These are phyloP conservation scores for Citrus cavaleriei DNA, from an alignment of 345 rosid genomes.

Conservation along the genomic window DNA sequence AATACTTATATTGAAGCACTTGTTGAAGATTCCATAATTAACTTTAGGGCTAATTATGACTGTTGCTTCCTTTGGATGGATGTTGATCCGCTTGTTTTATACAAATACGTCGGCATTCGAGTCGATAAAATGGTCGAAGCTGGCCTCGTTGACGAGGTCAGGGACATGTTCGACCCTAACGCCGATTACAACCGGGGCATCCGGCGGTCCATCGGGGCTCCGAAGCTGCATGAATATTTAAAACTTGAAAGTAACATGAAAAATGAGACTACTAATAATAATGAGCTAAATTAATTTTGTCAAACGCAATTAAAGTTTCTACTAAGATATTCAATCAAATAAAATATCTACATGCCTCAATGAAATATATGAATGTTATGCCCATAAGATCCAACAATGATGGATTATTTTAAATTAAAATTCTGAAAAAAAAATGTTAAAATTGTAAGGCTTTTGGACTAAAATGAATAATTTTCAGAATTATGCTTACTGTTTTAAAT, in stretches of 20 bases:
- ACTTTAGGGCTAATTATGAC: conserved; percentile 22
- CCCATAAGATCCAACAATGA: too few relatives aligned
- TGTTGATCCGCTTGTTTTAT: conserved; percentile 28
- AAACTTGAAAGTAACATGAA: background rate
- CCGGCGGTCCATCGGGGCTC: conserved; percentile 38
- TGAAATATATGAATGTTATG: too few relatives aligned
- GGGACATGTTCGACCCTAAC: conserved; percentile 17
- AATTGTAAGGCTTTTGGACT: too few relatives aligned
- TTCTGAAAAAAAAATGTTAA: too few relatives aligned
- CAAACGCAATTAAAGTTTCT: too few relatives aligned
- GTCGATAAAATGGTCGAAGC: conserved; percentile 41
- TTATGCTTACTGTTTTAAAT: too few relatives aligned
- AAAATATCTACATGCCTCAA: too few relatives aligned
- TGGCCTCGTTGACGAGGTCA: conserved; percentile 35
- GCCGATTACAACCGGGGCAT: conserved; percentile 26
- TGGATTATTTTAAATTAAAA: too few relatives aligned
- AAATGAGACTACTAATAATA: conserved; percentile 9
- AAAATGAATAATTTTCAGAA: too few relatives aligned
- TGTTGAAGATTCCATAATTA: conserved; percentile 14
- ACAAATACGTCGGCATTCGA: conserved; percentile 21
- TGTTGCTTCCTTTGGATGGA: conserved; percentile 45
- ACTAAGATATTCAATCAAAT: too few relatives aligned
- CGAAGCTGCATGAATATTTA: conserved; percentile 35
- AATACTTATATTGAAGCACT: conserved; percentile 38
- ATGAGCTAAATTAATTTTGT: too few relatives aligned